Conservation (phyloP, 2,329 filamentous ascomycete genomes). For the Diaporthe eres region DNA sequence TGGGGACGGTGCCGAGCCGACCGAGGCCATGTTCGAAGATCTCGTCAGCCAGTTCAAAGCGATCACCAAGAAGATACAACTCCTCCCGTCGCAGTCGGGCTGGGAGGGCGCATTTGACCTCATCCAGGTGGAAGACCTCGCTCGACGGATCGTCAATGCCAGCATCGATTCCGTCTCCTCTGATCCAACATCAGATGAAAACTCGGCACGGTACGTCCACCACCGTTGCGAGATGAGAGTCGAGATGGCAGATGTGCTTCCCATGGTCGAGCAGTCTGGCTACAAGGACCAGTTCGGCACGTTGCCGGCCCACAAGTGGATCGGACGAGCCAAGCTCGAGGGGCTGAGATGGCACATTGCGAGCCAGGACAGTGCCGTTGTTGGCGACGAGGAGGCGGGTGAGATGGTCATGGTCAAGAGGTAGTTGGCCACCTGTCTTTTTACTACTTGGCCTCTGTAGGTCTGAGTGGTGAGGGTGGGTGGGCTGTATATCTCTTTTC, state of each 20-base stretch:
- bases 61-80: conserved; percentile 29
- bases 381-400: conserved; percentile 19
- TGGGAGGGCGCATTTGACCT: conserved; percentile 29
- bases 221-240: conserved; percentile 28
- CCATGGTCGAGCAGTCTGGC: conserved; percentile 27
- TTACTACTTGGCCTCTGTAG: conserved; percentile 1
- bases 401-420: conserved; percentile 16
- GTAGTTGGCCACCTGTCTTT: conserved; percentile 14
- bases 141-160: conserved; percentile 3
- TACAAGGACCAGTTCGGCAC: conserved; percentile 25
- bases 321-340: conserved; percentile 26
- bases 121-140: conserved; percentile 23
- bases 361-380: conserved; percentile 25
- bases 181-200: neutral
- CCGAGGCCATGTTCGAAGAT: conserved; percentile 24
- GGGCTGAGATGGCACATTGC: conserved; percentile 19
- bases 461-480: conserved; percentile 29
- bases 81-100: conserved; percentile 12
- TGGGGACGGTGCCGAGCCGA: conserved; percentile 5
- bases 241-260: conserved; percentile 18
- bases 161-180: neutral
- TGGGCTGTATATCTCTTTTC: conserved; percentile 20
- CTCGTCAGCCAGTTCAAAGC: conserved; percentile 21
- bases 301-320: conserved; percentile 27
- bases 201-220: neutral